Percentiles rank a stretch among this genome's conserved stretches.
phyloP scores from a whole-genome alignment of 1,284 basidiomycete genomes.

The Tylopilus sp. region DNA sequence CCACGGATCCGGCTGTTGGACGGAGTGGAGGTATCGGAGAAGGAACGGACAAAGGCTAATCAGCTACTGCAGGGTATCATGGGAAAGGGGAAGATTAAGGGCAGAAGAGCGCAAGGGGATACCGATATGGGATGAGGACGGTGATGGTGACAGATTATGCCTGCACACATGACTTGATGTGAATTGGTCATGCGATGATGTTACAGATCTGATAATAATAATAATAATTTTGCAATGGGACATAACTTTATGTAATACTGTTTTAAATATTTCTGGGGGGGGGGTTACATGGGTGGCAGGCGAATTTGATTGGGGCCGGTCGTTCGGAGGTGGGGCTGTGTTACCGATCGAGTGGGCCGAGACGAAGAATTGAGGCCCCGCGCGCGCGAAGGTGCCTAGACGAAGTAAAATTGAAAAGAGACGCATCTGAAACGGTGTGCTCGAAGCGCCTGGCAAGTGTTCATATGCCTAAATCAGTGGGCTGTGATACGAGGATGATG shows the following conservation, averaged over 20 bases:
- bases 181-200: constrained; percentile 13
- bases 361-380: constrained; percentile 21
- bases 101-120: constrained; percentile 15
- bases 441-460: constrained; percentile 19
- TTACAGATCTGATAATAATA: constrained; percentile 14
- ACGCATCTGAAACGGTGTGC: constrained; percentile 32
- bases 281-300: constrained; percentile 12
- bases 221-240: constrained; percentile 12
- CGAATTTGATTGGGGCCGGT: constrained; percentile 19
- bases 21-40: constrained; percentile 73
- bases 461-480: constrained; percentile 25
- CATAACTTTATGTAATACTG: not conserved
- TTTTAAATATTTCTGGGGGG: not conserved
- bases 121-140: constrained; percentile 11
- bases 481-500: constrained; percentile 19
- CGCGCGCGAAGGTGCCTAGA: constrained; percentile 17
- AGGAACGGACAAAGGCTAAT: constrained; percentile 80
- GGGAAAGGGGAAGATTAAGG: constrained; percentile 37
- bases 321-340: constrained; percentile 26
- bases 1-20: constrained; percentile 68
- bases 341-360: constrained; percentile 23
- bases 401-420: constrained; percentile 22
- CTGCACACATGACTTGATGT: constrained; percentile 29
- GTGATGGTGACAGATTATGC: constrained; percentile 32
- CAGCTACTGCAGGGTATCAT: constrained; percentile 60